Percentiles rank a stretch among this genome's conserved stretches.
phyloP scores from a whole-genome alignment of 192 early-diverging fungal species.

The Mortierella claussenii region DNA sequence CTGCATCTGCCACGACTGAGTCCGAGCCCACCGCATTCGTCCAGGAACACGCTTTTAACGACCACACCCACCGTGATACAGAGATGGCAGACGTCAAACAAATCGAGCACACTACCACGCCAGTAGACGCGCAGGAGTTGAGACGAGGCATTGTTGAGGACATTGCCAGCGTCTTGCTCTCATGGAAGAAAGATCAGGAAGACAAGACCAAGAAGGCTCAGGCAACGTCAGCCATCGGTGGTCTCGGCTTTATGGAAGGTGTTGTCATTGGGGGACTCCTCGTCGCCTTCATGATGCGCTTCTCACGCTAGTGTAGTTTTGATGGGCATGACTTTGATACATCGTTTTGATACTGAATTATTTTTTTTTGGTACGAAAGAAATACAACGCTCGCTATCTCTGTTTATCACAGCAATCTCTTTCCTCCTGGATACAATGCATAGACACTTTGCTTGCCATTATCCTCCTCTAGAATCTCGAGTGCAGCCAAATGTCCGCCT shows the following conservation, averaged over 20 bases:
- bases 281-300: constrained; percentile 49
- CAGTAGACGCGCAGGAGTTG: constrained; percentile 21
- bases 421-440: constrained; percentile 62
- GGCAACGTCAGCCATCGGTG: constrained; percentile 13
- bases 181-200: constrained; percentile 49
- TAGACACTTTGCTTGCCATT: constrained; percentile 49
- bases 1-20: constrained; percentile 27
- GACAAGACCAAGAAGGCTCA: constrained; percentile 13
- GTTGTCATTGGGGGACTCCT: constrained; percentile 44
- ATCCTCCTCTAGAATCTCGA: constrained; percentile 74
- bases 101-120: neutral
- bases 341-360: too few species aligned
- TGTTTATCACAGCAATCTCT: constrained; percentile 22
- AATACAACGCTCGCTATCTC: too few species aligned
- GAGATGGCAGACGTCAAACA: constrained; percentile 10
- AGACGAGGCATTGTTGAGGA: constrained; percentile 40
- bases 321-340: too few species aligned
- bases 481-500: constrained; percentile 65
- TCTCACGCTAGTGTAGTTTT: constrained; percentile 27
- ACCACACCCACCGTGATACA: neutral
- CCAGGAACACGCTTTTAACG: constrained; percentile 16
- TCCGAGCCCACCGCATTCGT: constrained; percentile 22
- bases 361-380: too few species aligned
- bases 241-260: constrained; percentile 47
- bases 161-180: constrained; percentile 22